Evolutionary conservation across 2,329 filamentous ascomycete genomes (phyloP).

Genomic region (Stenocarpella maydis): DNA sequence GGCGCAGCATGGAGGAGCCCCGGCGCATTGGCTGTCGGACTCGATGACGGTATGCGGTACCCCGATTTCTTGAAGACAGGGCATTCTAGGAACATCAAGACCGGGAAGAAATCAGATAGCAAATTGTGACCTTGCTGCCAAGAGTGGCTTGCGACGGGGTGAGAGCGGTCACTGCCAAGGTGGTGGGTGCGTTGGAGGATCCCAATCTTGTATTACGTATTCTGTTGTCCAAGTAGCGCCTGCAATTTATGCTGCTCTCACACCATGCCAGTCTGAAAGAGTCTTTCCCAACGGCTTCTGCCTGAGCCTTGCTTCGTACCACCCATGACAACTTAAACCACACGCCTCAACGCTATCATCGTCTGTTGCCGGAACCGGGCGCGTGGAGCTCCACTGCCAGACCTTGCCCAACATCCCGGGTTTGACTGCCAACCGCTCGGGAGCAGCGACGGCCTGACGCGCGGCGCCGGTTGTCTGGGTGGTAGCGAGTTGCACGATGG

Average conservation of each 20-base stretch:
- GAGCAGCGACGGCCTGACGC: neutral
- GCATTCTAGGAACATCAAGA: conserved; percentile 51
- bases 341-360: neutral
- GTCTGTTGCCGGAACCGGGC: neutral
- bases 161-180: neutral
- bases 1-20: conserved; percentile 66
- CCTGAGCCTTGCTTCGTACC: neutral
- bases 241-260: conserved; percentile 6
- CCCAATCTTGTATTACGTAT: conserved; percentile 18
- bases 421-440: neutral
- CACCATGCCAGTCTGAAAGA: conserved; percentile 2
- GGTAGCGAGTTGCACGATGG: neutral
- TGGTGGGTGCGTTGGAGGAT: neutral
- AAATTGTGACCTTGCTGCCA: conserved; percentile 35
- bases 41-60: conserved; percentile 59
- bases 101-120: conserved; percentile 46
- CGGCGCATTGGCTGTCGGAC: conserved; percentile 54
- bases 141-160: neutral
- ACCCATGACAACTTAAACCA: neutral
- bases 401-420: neutral
- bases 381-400: neutral
- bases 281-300: neutral
- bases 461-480: neutral
- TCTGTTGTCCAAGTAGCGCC: conserved; percentile 25
- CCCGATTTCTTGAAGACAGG: conserved; percentile 58